phyloP scores from a whole-genome alignment of 2,329 filamentous ascomycete species.

The Chaetomiaceae sp. region DNA sequence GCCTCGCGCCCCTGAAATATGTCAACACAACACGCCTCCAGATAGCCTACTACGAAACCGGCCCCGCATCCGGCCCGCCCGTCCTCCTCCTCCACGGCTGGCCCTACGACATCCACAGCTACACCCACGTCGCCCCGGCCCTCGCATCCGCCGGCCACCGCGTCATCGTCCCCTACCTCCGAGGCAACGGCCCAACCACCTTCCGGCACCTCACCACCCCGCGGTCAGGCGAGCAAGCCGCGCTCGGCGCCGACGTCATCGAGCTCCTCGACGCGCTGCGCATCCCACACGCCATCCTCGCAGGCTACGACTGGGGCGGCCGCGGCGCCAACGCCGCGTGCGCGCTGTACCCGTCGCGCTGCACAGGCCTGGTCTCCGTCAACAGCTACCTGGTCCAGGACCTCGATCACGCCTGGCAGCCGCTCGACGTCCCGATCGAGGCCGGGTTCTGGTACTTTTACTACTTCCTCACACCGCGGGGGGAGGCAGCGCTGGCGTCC shows the following conservation, averaged over 20 bases:
- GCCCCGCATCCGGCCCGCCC: not conserved
- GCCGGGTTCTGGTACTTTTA: conserved; percentile 7
- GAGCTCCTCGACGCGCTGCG: not conserved
- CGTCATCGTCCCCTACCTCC: conserved; percentile 1
- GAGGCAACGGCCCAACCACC: conserved; percentile 1
- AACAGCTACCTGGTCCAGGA: conserved; percentile 1
- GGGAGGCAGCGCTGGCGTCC: conserved; percentile 1
- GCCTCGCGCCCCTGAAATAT: not conserved
- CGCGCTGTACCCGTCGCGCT: not conserved
- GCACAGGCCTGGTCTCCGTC: not conserved
- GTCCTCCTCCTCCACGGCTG: conserved; percentile 5
- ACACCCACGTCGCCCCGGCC: not conserved
- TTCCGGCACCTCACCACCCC: not conserved
- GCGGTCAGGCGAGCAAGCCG: not conserved
- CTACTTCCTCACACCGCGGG: conserved; percentile 3
- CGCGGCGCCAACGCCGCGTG: not conserved
- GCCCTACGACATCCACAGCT: conserved; percentile 5
- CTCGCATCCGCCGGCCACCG: not conserved
- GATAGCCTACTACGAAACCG: conserved; percentile 1
- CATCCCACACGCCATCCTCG: not conserved
- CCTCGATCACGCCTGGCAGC: not conserved
- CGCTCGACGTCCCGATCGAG: conserved; percentile 3
- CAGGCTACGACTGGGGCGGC: not conserved
- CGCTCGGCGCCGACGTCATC: not conserved
- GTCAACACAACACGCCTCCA: not conserved